Evolutionary conservation across 106 monocot species (phyloP).

Genomic region (Acorus calamus): DNA sequence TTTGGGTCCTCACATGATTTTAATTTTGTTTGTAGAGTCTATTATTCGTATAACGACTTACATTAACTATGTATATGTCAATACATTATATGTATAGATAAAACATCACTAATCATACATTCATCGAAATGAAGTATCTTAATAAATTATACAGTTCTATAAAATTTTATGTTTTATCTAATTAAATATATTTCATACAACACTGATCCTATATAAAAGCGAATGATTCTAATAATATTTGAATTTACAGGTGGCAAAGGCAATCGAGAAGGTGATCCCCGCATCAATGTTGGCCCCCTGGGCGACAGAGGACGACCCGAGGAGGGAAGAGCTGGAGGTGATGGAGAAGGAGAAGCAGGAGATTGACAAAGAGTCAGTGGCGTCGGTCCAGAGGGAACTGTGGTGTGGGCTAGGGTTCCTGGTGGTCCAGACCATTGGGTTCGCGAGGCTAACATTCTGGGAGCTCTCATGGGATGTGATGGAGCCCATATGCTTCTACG

Average conservation of each 20-base stretch:
- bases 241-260: conserved; percentile 44
- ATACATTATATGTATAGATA: no score
- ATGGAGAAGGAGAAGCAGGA: conserved; percentile 36
- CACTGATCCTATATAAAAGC: background rate
- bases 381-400: conserved; percentile 42
- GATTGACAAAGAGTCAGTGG: conserved; percentile 35
- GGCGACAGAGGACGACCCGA: background rate
- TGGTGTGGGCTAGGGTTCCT: conserved; percentile 57
- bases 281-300: background rate
- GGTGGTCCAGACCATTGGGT: conserved; percentile 37
- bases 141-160: no score
- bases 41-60: no score
- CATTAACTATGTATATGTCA: no score
- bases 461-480: conserved; percentile 88
- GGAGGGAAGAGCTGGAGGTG: conserved; percentile 27
- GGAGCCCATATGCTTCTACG: conserved; percentile 86
- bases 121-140: no score
- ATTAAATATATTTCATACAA: background rate
- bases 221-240: background rate
- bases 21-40: no score
- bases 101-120: no score
- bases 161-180: background rate
- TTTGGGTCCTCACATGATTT: no score
- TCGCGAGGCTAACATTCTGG: conserved; percentile 82
- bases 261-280: conserved; percentile 41